Evolutionary conservation across 371 early-diverging fungal genomes (phyloP).

Genomic region (Dinochytrium kinnereticum): DNA sequence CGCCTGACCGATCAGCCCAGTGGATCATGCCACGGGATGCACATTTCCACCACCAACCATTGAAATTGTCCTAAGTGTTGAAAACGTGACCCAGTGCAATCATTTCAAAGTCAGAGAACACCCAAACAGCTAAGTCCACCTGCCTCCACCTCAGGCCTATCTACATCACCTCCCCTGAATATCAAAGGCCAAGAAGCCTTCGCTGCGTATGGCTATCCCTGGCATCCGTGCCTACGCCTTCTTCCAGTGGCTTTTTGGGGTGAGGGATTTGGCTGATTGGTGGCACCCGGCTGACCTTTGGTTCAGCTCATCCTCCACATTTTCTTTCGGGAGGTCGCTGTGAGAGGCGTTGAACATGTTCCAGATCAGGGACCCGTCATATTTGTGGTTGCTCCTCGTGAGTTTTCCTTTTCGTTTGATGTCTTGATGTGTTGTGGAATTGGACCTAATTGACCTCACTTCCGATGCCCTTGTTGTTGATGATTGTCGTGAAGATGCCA

Average conservation of each 20-base stretch:
- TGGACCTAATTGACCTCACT: too few relatives aligned
- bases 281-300: too few relatives aligned
- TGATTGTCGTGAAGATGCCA: conserved; percentile 62
- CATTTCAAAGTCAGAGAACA: too few relatives aligned
- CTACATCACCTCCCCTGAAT: neutral
- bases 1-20: too few relatives aligned
- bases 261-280: neutral
- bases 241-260: neutral
- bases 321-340: conserved; percentile 91
- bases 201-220: neutral
- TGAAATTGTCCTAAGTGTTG: too few relatives aligned
- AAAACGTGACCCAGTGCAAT: too few relatives aligned
- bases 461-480: neutral
- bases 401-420: neutral
- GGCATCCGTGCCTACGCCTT: neutral
- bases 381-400: conserved; percentile 88
- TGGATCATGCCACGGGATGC: too few relatives aligned
- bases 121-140: too few relatives aligned
- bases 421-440: neutral
- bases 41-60: too few relatives aligned
- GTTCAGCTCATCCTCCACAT: conserved; percentile 69
- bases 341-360: conserved; percentile 80
- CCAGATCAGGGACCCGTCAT: conserved; percentile 84
- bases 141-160: too few relatives aligned
- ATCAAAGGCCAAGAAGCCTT: neutral